Evolutionary conservation across 352 stramenopile genomes (phyloP), one percentile per base, ranked within the genome.

Genomic region (Pseudoperonospora humuli): DNA sequence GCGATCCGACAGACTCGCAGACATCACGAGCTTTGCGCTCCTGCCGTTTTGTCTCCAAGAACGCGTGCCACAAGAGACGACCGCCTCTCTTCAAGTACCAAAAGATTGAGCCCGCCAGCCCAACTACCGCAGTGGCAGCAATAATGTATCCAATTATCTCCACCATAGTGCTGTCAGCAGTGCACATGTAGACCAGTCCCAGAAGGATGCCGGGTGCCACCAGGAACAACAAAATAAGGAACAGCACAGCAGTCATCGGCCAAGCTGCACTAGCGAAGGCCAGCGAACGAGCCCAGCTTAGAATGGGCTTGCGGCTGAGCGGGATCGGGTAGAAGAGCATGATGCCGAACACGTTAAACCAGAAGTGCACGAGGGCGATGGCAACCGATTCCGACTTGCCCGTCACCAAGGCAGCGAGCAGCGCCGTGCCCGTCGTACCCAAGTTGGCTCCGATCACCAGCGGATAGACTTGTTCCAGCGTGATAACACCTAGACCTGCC

Each of bases 391-490:
- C 55, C 0, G 70, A 57, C 31, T 80, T 91, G 41, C 68, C 76
- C 20, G 81, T 89, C 32, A 96, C 86, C 21, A 96, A 52, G 9
- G 85, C 61, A 21, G 87, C 84, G 15, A 96, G 50, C 31, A 97
- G 43, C n/a, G 70, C 84, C 32, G 86, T 96, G 7, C 82, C 64
- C 0, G 87, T 96, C 17, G 90, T 96, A 19, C 87, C 90, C 45
- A 97, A 71, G 57, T 97, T 96, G 45, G 90, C 84, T 54, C 87
- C 90, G 27, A 97, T 73, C 51, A 91, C 88, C 27, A 97, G 49
- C 19, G 87, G 86, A 42, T 91, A 84, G 48, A 96, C 91, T 39
- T 83, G 77, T 41, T 96, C 82, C 11, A 97, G 62, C 17, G 69
- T 76, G 54, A 97, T 71, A 21, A 93, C 72, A 47, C 76, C 80